phyloP scores from a whole-genome alignment of 2,329 filamentous ascomycete species.

The Dactylellina leptospora region DNA sequence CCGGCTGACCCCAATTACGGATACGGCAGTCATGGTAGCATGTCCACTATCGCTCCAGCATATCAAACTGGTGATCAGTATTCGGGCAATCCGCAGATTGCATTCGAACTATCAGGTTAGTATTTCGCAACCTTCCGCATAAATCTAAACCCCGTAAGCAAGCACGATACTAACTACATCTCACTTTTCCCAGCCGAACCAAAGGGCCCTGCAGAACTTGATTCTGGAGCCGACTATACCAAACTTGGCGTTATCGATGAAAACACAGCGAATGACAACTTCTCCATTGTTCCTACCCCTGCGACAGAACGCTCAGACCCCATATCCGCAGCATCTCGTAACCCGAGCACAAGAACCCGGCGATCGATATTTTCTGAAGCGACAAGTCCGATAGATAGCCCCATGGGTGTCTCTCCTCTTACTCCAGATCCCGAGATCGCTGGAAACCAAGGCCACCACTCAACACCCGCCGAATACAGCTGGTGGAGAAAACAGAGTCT shows the following conservation, averaged over 20 bases:
- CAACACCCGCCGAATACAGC: conserved; percentile 36
- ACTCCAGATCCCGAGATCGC: conserved; percentile 50
- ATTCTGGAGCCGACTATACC: conserved; percentile 21
- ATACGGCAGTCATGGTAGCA: conserved; percentile 42
- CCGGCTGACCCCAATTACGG: conserved; percentile 20
- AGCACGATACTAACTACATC: conserved; percentile 12
- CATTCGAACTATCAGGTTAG: conserved; percentile 48
- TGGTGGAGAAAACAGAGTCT: conserved; percentile 49
- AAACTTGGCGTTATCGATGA: conserved; percentile 50
- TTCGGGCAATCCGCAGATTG: conserved; percentile 34
- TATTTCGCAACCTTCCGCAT: conserved; percentile 3
- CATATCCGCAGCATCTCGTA: conserved; percentile 26
- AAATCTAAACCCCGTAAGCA: background rate
- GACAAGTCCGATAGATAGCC: conserved; percentile 37
- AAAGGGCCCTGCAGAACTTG: conserved; percentile 46
- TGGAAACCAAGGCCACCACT: conserved; percentile 11
- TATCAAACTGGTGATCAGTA: conserved; percentile 35
- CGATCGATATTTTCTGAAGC: conserved; percentile 49
- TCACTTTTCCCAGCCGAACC: conserved; percentile 36
- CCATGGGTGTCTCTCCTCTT: conserved; percentile 34
- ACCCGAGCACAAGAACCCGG: conserved; percentile 36
- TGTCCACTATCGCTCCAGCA: conserved; percentile 46
- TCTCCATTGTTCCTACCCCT: conserved; percentile 52
- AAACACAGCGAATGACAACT: conserved; percentile 16
- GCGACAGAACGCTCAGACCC: conserved; percentile 47